These are phyloP conservation scores for Spergularia marina DNA, from an alignment of 148 eudicot species.

Conservation along the genomic window DNA sequence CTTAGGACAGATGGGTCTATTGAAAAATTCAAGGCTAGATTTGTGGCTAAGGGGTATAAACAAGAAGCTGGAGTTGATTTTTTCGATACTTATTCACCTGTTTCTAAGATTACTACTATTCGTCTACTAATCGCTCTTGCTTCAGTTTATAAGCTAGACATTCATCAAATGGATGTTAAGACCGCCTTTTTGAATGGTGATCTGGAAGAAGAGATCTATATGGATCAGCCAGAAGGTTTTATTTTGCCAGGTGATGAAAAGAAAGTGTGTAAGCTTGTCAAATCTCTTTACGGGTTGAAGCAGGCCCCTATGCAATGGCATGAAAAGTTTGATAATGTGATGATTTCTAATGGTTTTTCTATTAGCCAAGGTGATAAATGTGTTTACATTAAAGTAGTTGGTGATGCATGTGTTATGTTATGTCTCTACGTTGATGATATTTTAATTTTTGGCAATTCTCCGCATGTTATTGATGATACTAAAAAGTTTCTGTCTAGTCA, in stretches of 20 bases:
- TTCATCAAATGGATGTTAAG: no score
- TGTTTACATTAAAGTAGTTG: neutral
- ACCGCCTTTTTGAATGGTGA: neutral
- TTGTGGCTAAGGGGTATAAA: neutral
- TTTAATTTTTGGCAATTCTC: neutral
- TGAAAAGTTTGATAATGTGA: no score
- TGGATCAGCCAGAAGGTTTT: no score
- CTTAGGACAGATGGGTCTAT: neutral
- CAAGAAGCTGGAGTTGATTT: conserved; percentile 1
- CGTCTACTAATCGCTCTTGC: neutral
- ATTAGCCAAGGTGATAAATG: no score
- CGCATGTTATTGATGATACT: neutral
- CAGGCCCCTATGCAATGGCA: no score
- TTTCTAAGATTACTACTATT: conserved; percentile 2
- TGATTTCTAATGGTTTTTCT: no score
- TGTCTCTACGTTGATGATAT: neutral
- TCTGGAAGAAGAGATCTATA: no score
- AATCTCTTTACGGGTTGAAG: no score
- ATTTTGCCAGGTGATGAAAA: no score
- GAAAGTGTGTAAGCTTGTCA: no score
- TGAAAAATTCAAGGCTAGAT: neutral
- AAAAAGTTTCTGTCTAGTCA: neutral
- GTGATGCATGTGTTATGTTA: neutral
- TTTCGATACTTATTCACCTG: neutral
- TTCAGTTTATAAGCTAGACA: neutral